These are phyloP conservation scores for Wickerhamiella brachini DNA, from an alignment of 805 yeast genomes.

Conservation along the genomic window DNA sequence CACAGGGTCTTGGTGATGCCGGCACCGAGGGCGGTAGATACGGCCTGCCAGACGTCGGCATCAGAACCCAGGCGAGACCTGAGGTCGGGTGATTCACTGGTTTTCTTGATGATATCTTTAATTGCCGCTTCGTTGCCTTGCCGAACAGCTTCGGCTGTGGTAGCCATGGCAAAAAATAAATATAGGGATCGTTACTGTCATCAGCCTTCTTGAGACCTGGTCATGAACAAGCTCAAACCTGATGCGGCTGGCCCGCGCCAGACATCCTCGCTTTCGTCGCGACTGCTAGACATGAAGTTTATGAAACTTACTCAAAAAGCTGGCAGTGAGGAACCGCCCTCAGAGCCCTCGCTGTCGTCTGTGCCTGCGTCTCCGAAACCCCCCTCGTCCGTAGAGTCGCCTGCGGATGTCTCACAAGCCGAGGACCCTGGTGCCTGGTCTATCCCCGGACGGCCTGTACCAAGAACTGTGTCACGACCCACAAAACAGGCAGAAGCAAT, in stretches of 20 bases:
- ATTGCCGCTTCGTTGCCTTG: background rate
- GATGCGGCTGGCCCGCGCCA: background rate
- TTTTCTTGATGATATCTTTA: background rate
- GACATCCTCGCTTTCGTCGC: constrained; percentile 14
- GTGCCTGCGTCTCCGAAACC: background rate
- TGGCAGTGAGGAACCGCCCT: background rate
- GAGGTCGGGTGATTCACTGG: background rate
- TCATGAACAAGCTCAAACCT: background rate
- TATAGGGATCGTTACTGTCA: background rate
- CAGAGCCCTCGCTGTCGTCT: background rate
- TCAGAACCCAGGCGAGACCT: background rate
- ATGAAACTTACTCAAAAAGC: constrained; percentile 8
- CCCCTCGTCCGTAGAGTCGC: background rate
- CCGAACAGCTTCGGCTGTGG: background rate
- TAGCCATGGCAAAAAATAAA: background rate
- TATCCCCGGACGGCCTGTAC: background rate
- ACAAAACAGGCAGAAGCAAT: background rate
- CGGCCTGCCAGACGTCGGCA: background rate
- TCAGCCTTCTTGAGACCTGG: background rate
- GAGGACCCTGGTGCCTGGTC: background rate
- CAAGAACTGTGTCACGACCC: background rate
- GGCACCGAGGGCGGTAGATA: background rate
- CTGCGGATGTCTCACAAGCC: background rate
- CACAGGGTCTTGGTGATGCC: background rate
- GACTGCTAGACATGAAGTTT: constrained; percentile 19